A percentile compares a stretch with the other conserved stretches of the same genome.
Conservation (phyloP, 371 early-diverging fungal genomes). For the Rhizopus stolonifer region DNA sequence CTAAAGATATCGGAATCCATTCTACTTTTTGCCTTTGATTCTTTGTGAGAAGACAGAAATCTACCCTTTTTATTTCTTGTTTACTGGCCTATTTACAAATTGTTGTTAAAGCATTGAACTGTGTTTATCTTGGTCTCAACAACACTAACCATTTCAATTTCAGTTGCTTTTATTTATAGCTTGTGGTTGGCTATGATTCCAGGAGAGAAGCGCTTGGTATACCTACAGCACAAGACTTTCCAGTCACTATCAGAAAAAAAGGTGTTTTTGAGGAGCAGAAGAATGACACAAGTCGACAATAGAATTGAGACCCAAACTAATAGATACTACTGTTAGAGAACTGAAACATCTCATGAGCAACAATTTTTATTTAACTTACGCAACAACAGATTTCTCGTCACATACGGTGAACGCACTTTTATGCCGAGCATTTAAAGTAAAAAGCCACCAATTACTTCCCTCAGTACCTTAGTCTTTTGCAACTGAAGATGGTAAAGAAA, state of each 20-base stretch:
- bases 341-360: no score
- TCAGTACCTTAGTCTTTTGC: no score
- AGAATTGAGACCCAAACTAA: no score
- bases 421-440: no score
- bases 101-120: background rate
- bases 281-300: no score
- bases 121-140: background rate
- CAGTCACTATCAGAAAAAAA: background rate
- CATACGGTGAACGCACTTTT: no score
- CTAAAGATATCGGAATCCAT: background rate
- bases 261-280: no score
- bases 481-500: no score
- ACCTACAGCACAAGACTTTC: background rate
- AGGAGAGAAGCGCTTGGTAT: background rate
- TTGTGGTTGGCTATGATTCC: background rate
- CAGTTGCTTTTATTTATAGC: background rate
- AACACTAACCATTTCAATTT: conserved; percentile 2
- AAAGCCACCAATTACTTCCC: no score
- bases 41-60: conserved; percentile 91
- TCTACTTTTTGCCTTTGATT: conserved; percentile 59
- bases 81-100: background rate
- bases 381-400: no score
- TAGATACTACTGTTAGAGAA: no score
- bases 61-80: conserved; percentile 32
- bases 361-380: no score